A percentile compares a stretch with the other conserved stretches of the same genome.
These are phyloP conservation scores for Botrytis sinoallii DNA, from an alignment of 2,329 filamentous ascomycete genomes.

Conservation along the genomic window DNA sequence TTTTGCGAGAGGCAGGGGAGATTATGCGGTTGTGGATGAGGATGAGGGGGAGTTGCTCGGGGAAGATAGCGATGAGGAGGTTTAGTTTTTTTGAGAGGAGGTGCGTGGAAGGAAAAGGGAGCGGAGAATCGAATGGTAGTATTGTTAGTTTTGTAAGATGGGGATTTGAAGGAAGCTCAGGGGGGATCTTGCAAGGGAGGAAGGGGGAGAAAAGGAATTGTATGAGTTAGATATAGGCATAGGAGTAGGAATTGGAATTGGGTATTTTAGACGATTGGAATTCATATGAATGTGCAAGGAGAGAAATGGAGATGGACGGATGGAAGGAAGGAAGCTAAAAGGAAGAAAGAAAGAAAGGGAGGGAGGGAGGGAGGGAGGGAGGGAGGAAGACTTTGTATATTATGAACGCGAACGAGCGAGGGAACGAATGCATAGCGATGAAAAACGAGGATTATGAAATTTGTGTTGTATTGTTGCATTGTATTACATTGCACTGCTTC, in stretches of 20 bases:
- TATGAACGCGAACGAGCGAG: not conserved
- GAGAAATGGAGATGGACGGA: not conserved
- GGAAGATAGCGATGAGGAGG: constrained; percentile 90
- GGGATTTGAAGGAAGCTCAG: not conserved
- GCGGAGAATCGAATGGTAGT: not conserved
- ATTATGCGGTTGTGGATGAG: constrained; percentile 84
- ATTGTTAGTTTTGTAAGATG: not conserved
- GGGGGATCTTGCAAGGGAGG: not conserved
- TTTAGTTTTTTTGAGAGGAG: constrained; percentile 39
- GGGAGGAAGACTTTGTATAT: not conserved
- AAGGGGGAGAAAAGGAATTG: not conserved
- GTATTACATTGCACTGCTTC: not conserved
- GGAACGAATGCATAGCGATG: not conserved
- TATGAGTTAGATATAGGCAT: not conserved
- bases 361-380: not conserved
- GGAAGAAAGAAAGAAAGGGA: no score
- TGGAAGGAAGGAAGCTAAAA: not conserved
- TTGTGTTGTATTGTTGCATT: not conserved
- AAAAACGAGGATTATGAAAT: not conserved
- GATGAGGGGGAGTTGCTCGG: constrained; percentile 94
- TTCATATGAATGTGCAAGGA: not conserved
- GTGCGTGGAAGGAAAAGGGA: not conserved
- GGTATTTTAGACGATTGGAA: not conserved
- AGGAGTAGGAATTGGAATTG: constrained; percentile 1
- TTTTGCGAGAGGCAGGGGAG: constrained; percentile 81